These are phyloP conservation scores for Bolboschoenoplectus hybrid DNA, from an alignment of 202 grass and related monocot genomes.

Conservation along the genomic window DNA sequence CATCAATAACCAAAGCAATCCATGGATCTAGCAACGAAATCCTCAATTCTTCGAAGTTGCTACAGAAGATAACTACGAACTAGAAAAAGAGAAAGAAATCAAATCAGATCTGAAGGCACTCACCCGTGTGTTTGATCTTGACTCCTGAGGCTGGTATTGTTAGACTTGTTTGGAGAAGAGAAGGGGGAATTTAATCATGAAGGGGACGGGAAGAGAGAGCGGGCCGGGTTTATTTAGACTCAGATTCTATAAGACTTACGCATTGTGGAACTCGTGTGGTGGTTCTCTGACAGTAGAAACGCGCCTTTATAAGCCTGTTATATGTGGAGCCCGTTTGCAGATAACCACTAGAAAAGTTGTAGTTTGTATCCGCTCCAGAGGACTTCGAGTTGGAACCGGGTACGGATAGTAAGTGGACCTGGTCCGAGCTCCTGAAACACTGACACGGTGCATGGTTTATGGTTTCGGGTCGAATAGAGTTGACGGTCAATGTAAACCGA, in stretches of 20 bases:
- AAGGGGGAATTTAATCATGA: slow-evolving; percentile 12
- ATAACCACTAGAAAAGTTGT: background rate
- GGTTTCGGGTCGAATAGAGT: too few species aligned
- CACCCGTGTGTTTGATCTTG: background rate
- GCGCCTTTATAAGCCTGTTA: too few species aligned
- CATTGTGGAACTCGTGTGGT: background rate
- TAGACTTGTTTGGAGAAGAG: slow-evolving; percentile 8
- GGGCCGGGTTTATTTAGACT: background rate
- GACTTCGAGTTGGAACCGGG: slow-evolving; percentile 7
- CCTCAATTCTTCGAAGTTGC: background rate
- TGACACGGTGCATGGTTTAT: too few species aligned
- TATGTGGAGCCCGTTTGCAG: background rate
- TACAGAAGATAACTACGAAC: background rate
- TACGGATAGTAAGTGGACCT: background rate
- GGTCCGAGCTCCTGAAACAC: background rate
- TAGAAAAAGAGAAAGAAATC: background rate
- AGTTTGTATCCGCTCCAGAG: background rate
- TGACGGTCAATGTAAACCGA: too few species aligned
- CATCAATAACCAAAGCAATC: background rate
- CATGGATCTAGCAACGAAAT: background rate
- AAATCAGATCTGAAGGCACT: slow-evolving; percentile 27
- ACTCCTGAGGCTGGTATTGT: slow-evolving; percentile 24
- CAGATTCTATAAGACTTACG: background rate
- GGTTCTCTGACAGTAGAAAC: background rate
- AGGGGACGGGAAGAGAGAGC: slow-evolving; percentile 11